Conservation (phyloP, 2,329 filamentous ascomycete species). For the Cryoendolithus antarcticus region DNA sequence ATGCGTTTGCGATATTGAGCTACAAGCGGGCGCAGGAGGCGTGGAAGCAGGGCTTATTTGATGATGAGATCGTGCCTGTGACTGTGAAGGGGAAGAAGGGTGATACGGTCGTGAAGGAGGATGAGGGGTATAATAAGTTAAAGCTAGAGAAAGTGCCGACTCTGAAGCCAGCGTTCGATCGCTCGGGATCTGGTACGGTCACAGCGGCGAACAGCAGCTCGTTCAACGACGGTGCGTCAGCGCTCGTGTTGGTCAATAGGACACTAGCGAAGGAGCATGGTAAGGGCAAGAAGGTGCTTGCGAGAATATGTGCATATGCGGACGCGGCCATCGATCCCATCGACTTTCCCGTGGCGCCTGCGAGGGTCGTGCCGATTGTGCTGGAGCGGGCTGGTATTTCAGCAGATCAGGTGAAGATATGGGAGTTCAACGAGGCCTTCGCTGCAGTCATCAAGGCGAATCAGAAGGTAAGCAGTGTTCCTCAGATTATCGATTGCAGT, state of each 20-base stretch:
- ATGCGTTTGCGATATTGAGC: slow-evolving; percentile 77
- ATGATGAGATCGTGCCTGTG: slow-evolving; percentile 81
- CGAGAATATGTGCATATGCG: slow-evolving; percentile 70
- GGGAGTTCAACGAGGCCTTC: slow-evolving; percentile 99
- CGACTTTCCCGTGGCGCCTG: slow-evolving; percentile 86
- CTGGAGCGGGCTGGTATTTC: slow-evolving; percentile 79
- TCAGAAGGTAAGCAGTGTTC: slow-evolving; percentile 50
- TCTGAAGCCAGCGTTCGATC: slow-evolving; percentile 82
- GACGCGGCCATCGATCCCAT: slow-evolving; percentile 85
- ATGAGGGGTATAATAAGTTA: slow-evolving; percentile 81
- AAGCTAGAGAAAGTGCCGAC: slow-evolving; percentile 76
- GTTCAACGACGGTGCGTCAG: slow-evolving; percentile 88
- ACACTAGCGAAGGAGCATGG: slow-evolving; percentile 72
- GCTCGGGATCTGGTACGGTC: slow-evolving; percentile 75
- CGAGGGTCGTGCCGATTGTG: slow-evolving; percentile 84
- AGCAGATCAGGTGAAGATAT: slow-evolving; percentile 81
- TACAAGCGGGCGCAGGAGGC: slow-evolving; percentile 84
- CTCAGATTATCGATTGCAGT: not conserved
- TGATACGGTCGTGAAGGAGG: slow-evolving; percentile 62
- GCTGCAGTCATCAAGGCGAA: slow-evolving; percentile 92
- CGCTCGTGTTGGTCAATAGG: slow-evolving; percentile 72
- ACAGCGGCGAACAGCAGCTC: slow-evolving; percentile 91
- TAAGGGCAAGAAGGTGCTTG: slow-evolving; percentile 65
- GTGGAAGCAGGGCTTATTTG: slow-evolving; percentile 72
- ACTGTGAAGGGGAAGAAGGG: slow-evolving; percentile 77